Percentiles rank a stretch among this genome's conserved stretches.
These are phyloP conservation scores for Coniochaeta sp. DNA, from an alignment of 2,329 filamentous ascomycete species.

Conservation along the genomic window DNA sequence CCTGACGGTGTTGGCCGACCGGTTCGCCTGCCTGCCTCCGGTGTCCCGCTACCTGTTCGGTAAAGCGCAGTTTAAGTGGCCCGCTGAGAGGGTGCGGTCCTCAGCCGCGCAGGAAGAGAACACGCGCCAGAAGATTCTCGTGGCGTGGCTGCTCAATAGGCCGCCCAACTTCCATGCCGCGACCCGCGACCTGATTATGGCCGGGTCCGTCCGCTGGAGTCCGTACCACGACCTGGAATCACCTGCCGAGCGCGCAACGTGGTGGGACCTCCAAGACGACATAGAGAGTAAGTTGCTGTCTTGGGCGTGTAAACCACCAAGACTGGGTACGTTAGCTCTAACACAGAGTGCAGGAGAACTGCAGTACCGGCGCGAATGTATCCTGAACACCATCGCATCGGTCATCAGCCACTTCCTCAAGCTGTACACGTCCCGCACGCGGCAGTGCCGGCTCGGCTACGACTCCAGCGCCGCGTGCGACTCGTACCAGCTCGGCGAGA, in stretches of 20 bases:
- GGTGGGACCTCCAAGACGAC: conserved; percentile 66
- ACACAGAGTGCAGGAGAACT: conserved; percentile 47
- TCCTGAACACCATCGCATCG: conserved; percentile 63
- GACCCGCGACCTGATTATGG: conserved; percentile 58
- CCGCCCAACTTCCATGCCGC: conserved; percentile 51
- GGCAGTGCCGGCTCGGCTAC: conserved; percentile 68
- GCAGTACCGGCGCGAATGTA: conserved; percentile 55
- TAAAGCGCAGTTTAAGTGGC: conserved; percentile 47
- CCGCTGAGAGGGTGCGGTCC: conserved; percentile 11
- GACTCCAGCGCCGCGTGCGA: conserved; percentile 67
- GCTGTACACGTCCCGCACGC: conserved; percentile 58
- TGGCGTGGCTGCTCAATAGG: conserved; percentile 59
- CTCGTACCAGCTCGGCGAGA: conserved; percentile 71
- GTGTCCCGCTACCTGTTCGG: conserved; percentile 47
- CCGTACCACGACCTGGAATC: conserved; percentile 26
- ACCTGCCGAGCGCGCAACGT: conserved; percentile 35
- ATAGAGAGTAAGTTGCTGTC: conserved; percentile 51
- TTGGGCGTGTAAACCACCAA: not conserved
- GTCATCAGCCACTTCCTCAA: conserved; percentile 60
- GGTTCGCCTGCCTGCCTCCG: conserved; percentile 57
- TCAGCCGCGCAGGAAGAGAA: conserved; percentile 52
- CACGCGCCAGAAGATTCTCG: conserved; percentile 61
- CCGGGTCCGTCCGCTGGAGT: conserved; percentile 55
- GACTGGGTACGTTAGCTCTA: too few species aligned
- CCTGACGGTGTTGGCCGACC: conserved; percentile 63